Base-by-base conservation (phyloP, 768 basidiomycete genomes). In the Coprinopsis marcescibilis region DNA sequence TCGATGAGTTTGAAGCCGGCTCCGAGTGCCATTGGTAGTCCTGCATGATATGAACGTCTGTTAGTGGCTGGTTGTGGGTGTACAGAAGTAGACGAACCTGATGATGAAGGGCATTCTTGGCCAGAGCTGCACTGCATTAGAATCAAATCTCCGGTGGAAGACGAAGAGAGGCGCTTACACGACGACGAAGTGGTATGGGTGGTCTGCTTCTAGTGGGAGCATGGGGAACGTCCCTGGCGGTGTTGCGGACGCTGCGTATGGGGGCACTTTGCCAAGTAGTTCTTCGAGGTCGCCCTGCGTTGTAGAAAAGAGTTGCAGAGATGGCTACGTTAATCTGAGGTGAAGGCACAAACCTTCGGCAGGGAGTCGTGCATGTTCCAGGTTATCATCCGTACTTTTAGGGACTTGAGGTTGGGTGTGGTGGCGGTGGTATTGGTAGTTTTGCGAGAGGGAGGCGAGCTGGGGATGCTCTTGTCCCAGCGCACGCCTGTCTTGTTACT, bases 311-410 rank as follows among this genome's bases (percentile, higher is more conserved):
- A n/a, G 30, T n/a, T n/a, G 30, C 30, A 32, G 30, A 8, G 8
- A n/a, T 32, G n/a, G 8, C 8, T 11, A 14, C 27, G 15, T 11
- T 4, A 5, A 29, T 4, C 6, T 27, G 35, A 11, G 35, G 23
- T 11, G 29, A 45, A 42, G 25, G 14, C 14, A 50, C 58, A 13
- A 23, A 80, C 85, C 75, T 85, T 89, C 24, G 87, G 87, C 4
- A 89, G 57, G 0, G 82, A 82, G 52, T 89, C 85, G 52, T 89
- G 83, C 87, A 90, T 90, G 53, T 89, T 90, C 87, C 87, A 90
- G 29, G 83, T 84, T 26, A 88, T 43, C 38, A 89, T 77, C 34
- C 80, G 68, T 30, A 87, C 65, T 57, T 89, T 89, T 36, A 89
- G 66, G 2, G 37, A 40, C 42, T 49, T 49, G 23, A 44, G 33